Base-by-base conservation (phyloP, 78 protist species). In the Dictyostelium firmibasis region DNA sequence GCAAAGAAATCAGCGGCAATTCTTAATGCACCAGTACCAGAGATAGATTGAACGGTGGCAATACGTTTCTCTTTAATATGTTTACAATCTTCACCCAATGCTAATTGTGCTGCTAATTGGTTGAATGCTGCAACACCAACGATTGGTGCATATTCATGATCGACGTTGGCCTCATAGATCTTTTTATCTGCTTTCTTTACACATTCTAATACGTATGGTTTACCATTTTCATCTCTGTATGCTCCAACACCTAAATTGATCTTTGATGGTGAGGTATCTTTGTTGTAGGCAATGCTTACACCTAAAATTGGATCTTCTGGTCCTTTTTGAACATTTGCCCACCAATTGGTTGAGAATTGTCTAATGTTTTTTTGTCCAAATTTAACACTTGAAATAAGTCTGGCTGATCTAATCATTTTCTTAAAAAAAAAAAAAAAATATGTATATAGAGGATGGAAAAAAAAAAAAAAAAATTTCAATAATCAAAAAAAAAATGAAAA, bases 21-120 rank as follows among this genome's bases (percentile, higher is more conserved):
- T 70, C 99, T 95, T 25, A 98, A 93, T 0, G 99, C 97, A 67
- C 99, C 99, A 9, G 99, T 99, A 81, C 99, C 99, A 0, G 99
- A 97, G 43, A 99, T 85, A 1, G 99, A 33, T 91, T 99, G 99
- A 29, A 88, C 76, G n/a, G 98, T 47, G 25, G 92, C 98, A 10
- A 94, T 81, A 29, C 81, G 76, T 89, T 84, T 81, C 25, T 85
- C 94, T 87, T 81, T 82, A 36, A 91, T 60, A 18, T 44, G 79
- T 38, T 47, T n/a, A 29, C 82, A 70, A 41, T 95, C 91, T 33
- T 82, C 81, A 35, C 92, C 92, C 16, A 91, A 25, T 77, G 96
- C 96, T 69, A 85, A 64, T 44, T 89, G 75, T 1, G 91, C 92
- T 0, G 98, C 84, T 3, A 77, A 60, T 57, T 82, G 35, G 69